Evolutionary conservation across 2,329 filamentous ascomycete species (phyloP).

Genomic region (Aspergillus carbonarius): DNA sequence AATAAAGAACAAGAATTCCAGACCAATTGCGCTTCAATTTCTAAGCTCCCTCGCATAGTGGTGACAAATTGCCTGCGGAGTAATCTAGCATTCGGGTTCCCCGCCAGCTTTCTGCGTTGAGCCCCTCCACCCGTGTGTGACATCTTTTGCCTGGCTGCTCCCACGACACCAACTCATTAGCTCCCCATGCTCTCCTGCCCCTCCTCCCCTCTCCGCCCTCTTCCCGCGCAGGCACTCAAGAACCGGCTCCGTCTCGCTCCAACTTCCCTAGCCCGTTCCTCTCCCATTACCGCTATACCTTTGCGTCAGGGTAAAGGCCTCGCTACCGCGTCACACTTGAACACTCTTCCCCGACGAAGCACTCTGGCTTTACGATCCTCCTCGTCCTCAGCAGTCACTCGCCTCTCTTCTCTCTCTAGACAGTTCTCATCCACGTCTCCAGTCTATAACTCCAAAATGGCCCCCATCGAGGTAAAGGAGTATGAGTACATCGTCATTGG

Average conservation of each 20-base stretch:
- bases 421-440: slow-evolving; percentile 40
- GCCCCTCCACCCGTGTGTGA: slow-evolving; percentile 1
- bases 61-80: neutral
- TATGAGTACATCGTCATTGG: slow-evolving; percentile 59
- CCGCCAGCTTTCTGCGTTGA: neutral
- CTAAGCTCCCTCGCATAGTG: no score
- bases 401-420: slow-evolving; percentile 41
- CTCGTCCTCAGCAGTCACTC: slow-evolving; percentile 23
- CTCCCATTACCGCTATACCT: slow-evolving; percentile 6
- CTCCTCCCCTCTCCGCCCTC: slow-evolving; percentile 10
- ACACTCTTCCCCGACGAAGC: neutral
- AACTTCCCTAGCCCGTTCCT: slow-evolving; percentile 3
- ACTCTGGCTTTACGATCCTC: slow-evolving; percentile 25
- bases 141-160: neutral
- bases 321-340: slow-evolving; percentile 11
- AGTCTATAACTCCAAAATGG: slow-evolving; percentile 39
- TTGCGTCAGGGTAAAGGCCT: slow-evolving; percentile 13
- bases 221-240: slow-evolving; percentile 20
- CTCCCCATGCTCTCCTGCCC: slow-evolving; percentile 25
- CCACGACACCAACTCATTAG: neutral
- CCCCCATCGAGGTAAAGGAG: slow-evolving; percentile 46
- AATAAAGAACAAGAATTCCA: neutral
- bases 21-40: neutral
- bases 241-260: slow-evolving; percentile 11
- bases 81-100: neutral